A percentile compares a stretch with the other conserved stretches of the same genome.
Conservation (phyloP, 2,329 filamentous ascomycete genomes). For the Fusarium palustre region DNA sequence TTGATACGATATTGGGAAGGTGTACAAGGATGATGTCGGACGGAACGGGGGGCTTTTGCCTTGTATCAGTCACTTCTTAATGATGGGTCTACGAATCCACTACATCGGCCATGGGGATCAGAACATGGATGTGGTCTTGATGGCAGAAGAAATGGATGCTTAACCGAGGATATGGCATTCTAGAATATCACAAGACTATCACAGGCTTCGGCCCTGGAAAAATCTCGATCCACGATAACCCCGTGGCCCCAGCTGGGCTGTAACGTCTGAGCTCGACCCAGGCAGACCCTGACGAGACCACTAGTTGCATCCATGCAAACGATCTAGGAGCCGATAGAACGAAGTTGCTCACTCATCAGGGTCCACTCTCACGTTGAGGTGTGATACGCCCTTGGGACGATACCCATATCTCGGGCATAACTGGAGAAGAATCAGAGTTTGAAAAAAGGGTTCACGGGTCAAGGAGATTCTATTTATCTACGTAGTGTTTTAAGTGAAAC, state of each 20-base stretch:
- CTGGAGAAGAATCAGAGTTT: constrained; percentile 41
- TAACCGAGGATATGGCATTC: constrained; percentile 42
- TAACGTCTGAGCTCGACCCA: constrained; percentile 25
- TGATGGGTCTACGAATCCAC: constrained; percentile 18
- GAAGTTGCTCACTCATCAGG: constrained; percentile 32
- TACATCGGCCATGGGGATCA: constrained; percentile 13
- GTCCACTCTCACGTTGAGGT: constrained; percentile 32
- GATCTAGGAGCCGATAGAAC: constrained; percentile 14
- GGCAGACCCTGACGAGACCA: constrained; percentile 23
- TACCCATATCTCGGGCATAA: constrained; percentile 31
- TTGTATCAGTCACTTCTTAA: constrained; percentile 11
- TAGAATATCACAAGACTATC: constrained; percentile 24
- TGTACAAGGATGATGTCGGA: constrained; percentile 21
- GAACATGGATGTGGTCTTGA: constrained; percentile 13
- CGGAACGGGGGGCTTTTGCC: constrained; percentile 8
- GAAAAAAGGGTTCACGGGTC: constrained; percentile 20
- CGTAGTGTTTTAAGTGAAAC: neutral
- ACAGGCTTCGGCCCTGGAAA: constrained; percentile 32
- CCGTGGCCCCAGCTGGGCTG: constrained; percentile 4
- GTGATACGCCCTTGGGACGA: constrained; percentile 1
- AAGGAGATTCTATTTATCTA: neutral
- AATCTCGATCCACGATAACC: constrained; percentile 9
- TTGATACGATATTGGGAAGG: constrained; percentile 14
- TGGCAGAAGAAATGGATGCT: constrained; percentile 12
- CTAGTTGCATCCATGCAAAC: constrained; percentile 15